phyloP scores from a whole-genome alignment of 2,329 filamentous ascomycete species.

The Plectosphaerella cucumerina region DNA sequence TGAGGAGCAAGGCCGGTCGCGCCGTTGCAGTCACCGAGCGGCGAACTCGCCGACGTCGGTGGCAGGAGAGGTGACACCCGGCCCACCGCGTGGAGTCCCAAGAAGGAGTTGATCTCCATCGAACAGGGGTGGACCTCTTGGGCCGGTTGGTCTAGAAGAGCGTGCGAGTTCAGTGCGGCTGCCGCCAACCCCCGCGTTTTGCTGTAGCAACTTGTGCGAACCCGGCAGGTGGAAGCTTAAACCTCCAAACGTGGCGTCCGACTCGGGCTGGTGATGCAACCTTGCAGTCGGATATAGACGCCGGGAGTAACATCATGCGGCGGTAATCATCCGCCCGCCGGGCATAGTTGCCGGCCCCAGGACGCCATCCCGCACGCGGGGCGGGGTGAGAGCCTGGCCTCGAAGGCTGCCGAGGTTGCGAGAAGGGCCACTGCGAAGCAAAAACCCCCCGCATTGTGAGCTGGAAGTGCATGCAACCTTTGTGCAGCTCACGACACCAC shows the following conservation, averaged over 20 bases:
- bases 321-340: too few species aligned
- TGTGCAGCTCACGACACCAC: neutral
- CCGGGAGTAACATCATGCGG: neutral
- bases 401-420: neutral
- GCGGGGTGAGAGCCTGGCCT: too few species aligned
- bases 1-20: neutral
- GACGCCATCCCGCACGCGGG: too few species aligned
- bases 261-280: neutral
- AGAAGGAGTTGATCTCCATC: neutral
- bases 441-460: too few species aligned
- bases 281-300: neutral
- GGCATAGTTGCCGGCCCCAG: too few species aligned
- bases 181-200: slow-evolving; percentile 19
- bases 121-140: too few species aligned
- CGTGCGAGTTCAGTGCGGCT: neutral
- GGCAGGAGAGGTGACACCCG: neutral
- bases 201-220: slow-evolving; percentile 25
- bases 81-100: neutral
- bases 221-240: slow-evolving; percentile 22
- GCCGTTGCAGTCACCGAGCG: neutral
- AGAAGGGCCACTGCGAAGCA: too few species aligned
- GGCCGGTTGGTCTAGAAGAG: neutral
- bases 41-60: neutral
- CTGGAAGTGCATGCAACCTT: neutral
- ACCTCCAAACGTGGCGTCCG: slow-evolving; percentile 8